Base-by-base conservation (phyloP, 140 eudicot genomes). In the Cichorium intybus region DNA sequence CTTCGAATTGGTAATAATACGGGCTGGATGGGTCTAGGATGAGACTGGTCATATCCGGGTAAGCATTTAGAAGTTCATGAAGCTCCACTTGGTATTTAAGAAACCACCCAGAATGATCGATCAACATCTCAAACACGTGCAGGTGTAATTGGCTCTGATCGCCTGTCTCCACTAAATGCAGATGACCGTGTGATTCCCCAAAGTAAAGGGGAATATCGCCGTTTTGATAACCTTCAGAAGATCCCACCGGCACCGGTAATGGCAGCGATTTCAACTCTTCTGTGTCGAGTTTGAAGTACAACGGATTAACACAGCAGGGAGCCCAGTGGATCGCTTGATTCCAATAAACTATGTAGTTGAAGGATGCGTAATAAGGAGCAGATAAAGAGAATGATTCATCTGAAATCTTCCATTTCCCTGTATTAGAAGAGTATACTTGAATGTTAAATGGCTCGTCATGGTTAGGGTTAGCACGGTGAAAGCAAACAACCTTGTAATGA, bases 71-170 rank as follows among this genome's bases (percentile, higher is more conserved):
- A 24, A 54, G 35, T 43, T 48, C 76, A 62, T 18, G 23, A 39
- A 79, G 72, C 21, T 79, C 66, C 4, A 79, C 73, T 20, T 41
- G 37, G 29, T 80, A 79, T 64, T 65, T 79, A 5, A 75, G 10
- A 33, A 60, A 75, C 84, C 81, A 79, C 18, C 39, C 39, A 0
- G 78, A 70, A 41, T 75, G 65, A 23, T 69, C 71, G 11, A 65
- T 64, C 11, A 35, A 39, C 84, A 75, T 31, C 54, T 79, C 81
- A 18, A 48, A 70, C 31, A 79, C 81, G 52, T 64, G 39, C 39
- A 76, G 11, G 17, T 66, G 62, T 51, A 70, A 59, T 58, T n/a
- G 21, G 39, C 27, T 66, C 54, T 58, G 15, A n/a, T n/a, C n/a
- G 0, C 24, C 37, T 0, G 18, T 16, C 22, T 34, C 52, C 31